phyloP scores from a whole-genome alignment of 306 rosid species.

The Glycyrrhiza uralensis region DNA sequence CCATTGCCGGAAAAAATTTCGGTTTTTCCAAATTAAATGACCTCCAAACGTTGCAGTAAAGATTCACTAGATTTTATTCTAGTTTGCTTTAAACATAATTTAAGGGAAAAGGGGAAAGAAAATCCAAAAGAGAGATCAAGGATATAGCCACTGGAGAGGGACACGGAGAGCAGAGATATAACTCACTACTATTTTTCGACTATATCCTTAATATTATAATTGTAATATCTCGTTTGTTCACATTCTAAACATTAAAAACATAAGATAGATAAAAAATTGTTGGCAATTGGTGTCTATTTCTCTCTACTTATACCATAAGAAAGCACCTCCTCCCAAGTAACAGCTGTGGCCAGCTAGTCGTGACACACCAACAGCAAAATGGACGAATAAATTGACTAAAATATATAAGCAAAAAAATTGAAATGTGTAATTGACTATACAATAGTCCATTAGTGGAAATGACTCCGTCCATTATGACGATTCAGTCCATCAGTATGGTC shows the following conservation, averaged over 20 bases:
- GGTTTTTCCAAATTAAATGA: no score
- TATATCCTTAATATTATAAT: no score
- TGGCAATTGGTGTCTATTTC: neutral
- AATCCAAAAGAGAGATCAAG: neutral
- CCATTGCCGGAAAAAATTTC: no score
- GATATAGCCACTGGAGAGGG: no score
- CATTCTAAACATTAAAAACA: neutral
- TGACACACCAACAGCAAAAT: slow-evolving; percentile 5
- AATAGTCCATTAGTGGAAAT: neutral
- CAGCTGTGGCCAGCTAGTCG: slow-evolving; percentile 16
- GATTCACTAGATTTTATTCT: no score
- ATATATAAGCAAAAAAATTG: neutral
- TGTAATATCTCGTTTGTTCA: no score
- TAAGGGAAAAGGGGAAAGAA: neutral
- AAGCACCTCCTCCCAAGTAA: slow-evolving; percentile 2
- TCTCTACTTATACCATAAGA: slow-evolving; percentile 11
- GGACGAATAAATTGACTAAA: slow-evolving; percentile 1
- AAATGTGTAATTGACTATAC: neutral
- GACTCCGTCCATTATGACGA: neutral
- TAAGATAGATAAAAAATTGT: no score
- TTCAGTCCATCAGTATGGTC: neutral
- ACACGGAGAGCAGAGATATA: no score
- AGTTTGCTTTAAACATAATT: no score
- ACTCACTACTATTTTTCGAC: no score
- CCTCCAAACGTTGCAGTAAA: no score